phyloP scores from a whole-genome alignment of 2,329 filamentous ascomycete species.

The Hymenoscyphus occultus region DNA sequence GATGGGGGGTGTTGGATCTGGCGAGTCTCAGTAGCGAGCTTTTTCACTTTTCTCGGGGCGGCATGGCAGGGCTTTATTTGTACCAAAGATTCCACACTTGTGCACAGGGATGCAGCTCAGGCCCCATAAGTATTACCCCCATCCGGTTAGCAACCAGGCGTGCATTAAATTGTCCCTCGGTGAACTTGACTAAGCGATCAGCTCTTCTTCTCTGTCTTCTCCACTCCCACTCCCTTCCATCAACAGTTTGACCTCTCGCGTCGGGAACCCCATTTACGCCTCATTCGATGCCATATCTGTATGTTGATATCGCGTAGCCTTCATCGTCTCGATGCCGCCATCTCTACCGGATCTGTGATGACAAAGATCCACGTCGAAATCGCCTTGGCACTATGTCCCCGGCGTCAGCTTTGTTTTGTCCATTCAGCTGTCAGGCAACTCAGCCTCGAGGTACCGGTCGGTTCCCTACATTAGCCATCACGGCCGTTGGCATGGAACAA shows the following conservation, averaged over 20 bases:
- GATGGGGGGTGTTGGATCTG: not conserved
- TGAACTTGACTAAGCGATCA: not conserved
- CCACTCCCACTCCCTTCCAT: not conserved
- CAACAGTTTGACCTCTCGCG: not conserved
- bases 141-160: not conserved
- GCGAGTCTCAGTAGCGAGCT: not conserved
- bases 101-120: not conserved
- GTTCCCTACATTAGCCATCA: not conserved
- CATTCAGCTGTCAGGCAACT: not conserved
- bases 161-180: conserved; percentile 1
- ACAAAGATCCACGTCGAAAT: not conserved
- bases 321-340: not conserved
- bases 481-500: not conserved
- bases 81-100: not conserved
- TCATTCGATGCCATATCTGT: not conserved
- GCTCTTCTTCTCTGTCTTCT: not conserved
- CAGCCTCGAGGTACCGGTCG: not conserved
- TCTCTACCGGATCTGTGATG: not conserved
- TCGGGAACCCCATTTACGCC: not conserved
- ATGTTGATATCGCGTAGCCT: not conserved
- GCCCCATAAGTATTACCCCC: not conserved
- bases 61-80: conserved; percentile 1
- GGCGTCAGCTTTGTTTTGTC: not conserved
- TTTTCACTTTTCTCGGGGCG: not conserved
- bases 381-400: not conserved